Evolutionary conservation across 805 yeast genomes (phyloP), one percentile per base, ranked within the genome.

Genomic region (Wickerhamomyces rabaulensis): DNA sequence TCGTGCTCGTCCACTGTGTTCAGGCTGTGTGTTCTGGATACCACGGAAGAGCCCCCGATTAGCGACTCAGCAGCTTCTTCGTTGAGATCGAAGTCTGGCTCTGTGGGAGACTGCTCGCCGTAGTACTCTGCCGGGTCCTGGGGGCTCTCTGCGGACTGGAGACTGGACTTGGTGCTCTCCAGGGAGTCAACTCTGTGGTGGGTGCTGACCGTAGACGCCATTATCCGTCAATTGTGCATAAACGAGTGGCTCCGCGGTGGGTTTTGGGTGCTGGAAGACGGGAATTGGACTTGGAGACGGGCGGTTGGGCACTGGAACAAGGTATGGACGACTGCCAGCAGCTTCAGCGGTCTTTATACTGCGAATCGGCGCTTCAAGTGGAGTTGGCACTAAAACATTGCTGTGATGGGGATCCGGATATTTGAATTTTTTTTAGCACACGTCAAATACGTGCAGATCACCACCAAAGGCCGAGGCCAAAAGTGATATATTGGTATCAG

Each of bases 11-110:
- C 46, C 10, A 47, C 52, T 23, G 46, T 48, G 15, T 43, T 9
- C 31, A 19, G 4, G n/a, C 44, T 12, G 31, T 22, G 6, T 37
- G 48, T 19, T 31, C 33, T 44, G 9, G 55, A 47, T 3, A 56
- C 50, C 4, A 70, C 54, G 3, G 66, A 52, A 2, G 71, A 67
- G 5, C 82, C 84, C 4, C 84, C 84, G 10, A 79, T 78, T 19
- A 55, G 10, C 15, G 52, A 47, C 7, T 40, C 47, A 3, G 58
- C 58, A 0, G 43, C 25, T 2, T 41, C 48, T 22, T 29, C 40
- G 23, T 42, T 26, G 17, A 36, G 10, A 17, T 15, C 31, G n/a
- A 16, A 13, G 6, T 15, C 41, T 26, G 25, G 22, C 12, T 33
- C 36, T 16, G 36, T n/a, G 10, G 36, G 36, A 4, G 20, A 33